A percentile compares a stretch with the other conserved stretches of the same genome.
Conservation (phyloP, 805 yeast species). For the Candida patagonica region DNA sequence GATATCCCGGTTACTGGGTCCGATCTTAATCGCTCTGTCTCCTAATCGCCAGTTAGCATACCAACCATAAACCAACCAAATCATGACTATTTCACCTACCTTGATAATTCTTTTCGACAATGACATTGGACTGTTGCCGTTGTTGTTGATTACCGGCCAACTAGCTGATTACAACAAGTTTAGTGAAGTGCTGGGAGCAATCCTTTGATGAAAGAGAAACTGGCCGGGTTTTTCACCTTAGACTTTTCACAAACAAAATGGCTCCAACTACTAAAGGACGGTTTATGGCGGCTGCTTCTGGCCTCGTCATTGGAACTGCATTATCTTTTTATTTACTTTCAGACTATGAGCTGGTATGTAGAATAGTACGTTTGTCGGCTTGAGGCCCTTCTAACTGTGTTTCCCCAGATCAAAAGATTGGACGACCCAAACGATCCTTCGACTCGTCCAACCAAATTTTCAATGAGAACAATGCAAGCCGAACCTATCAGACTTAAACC, state of each 20-base stretch:
- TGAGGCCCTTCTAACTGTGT: background rate
- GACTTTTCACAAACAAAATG: constrained; percentile 6
- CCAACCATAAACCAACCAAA: background rate
- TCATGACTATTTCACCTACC: constrained; percentile 32
- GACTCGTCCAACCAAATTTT: constrained; percentile 12
- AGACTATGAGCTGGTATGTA: constrained; percentile 24
- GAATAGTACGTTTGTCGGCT: background rate
- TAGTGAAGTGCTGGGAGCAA: background rate
- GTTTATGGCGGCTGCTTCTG: constrained; percentile 21
- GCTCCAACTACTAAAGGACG: constrained; percentile 23
- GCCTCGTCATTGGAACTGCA: constrained; percentile 20
- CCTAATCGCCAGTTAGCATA: constrained; percentile 34
- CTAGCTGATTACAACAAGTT: too few relatives aligned
- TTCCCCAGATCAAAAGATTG: constrained; percentile 17
- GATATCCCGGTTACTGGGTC: constrained; percentile 97
- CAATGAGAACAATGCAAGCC: constrained; percentile 21
- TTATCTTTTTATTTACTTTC: constrained; percentile 20
- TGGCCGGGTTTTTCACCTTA: too few relatives aligned
- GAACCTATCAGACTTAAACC: constrained; percentile 24
- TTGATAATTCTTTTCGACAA: constrained; percentile 90
- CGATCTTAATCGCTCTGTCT: constrained; percentile 81
- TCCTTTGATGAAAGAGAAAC: background rate
- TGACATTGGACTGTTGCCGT: too few relatives aligned
- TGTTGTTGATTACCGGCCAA: too few relatives aligned
- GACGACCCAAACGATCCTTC: constrained; percentile 21